A percentile compares a stretch with the other conserved stretches of the same genome.
phyloP scores from a whole-genome alignment of 352 stramenopile species.

The Phytophthora fragariae region DNA sequence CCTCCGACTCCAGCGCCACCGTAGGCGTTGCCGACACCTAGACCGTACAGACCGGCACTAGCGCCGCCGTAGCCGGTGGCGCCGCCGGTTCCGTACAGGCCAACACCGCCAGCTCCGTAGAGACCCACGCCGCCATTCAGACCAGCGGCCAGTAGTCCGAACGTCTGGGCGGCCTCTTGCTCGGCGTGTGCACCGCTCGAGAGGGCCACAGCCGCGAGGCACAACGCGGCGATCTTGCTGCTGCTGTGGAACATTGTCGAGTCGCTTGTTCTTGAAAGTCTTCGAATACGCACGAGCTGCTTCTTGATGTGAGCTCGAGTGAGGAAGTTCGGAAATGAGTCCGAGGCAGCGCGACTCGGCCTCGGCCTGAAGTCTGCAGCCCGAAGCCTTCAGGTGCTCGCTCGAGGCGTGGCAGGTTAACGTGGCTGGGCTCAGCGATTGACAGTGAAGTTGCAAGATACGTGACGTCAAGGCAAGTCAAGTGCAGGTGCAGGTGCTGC shows the following conservation, averaged over 20 bases:
- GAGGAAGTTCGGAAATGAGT: conserved; percentile 13
- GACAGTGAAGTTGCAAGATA: too few relatives aligned
- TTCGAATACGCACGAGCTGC: background rate
- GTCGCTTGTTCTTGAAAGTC: conserved; percentile 10
- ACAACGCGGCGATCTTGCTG: conserved; percentile 6
- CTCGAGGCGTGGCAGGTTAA: too few relatives aligned
- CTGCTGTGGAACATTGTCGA: conserved; percentile 2
- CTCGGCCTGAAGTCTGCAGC: too few relatives aligned
- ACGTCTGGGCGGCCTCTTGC: conserved; percentile 6
- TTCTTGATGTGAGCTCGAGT: conserved; percentile 7
- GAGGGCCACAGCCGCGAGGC: conserved; percentile 3
- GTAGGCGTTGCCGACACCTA: background rate
- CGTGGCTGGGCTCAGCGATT: too few relatives aligned
- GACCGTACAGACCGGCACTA: background rate
- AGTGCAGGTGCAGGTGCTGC: too few relatives aligned
- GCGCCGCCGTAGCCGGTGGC: background rate
- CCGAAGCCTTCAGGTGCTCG: too few relatives aligned
- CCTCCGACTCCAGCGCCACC: background rate
- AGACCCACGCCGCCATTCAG: background rate
- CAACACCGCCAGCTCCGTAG: background rate
- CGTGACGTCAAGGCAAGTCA: too few relatives aligned
- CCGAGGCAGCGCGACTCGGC: background rate
- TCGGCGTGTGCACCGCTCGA: conserved; percentile 1
- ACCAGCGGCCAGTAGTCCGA: background rate
- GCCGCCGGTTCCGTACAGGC: background rate